Conservation (phyloP, 768 basidiomycete species). For the Serendipita vermifera region DNA sequence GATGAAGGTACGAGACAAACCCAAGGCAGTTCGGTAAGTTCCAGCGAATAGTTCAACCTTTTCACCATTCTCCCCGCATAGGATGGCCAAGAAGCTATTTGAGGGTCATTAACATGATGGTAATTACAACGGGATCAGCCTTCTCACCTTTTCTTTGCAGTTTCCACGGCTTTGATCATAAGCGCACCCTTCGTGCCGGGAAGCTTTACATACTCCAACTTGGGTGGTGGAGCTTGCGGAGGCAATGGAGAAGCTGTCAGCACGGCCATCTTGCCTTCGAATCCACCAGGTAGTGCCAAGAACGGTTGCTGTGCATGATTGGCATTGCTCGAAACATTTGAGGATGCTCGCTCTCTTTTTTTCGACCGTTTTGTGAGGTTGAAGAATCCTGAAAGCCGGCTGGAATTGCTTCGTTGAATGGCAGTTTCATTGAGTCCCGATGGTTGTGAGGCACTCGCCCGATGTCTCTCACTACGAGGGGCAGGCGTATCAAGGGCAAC, state of each 20-base stretch:
- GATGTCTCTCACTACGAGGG: too few relatives aligned
- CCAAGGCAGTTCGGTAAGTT: constrained; percentile 77
- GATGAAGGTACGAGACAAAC: constrained; percentile 85
- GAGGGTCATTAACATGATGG: not conserved
- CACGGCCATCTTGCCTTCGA: not conserved
- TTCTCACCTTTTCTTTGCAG: constrained; percentile 70
- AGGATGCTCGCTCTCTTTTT: not conserved
- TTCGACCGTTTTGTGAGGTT: not conserved
- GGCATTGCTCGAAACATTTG: not conserved
- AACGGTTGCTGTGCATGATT: not conserved
- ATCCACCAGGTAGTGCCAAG: not conserved
- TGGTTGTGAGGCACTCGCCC: too few relatives aligned
- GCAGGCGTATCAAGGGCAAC: too few relatives aligned
- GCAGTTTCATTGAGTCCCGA: too few relatives aligned
- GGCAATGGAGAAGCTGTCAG: not conserved
- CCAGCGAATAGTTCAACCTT: constrained; percentile 91
- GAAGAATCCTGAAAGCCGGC: not conserved
- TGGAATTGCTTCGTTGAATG: too few relatives aligned
- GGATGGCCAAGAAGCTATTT: constrained; percentile 73
- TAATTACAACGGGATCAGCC: too few relatives aligned
- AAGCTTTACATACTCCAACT: constrained; percentile 83
- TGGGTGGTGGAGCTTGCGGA: constrained; percentile 56
- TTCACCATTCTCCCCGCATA: constrained; percentile 85
- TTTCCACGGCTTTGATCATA: constrained; percentile 78
- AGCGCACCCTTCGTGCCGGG: constrained; percentile 81